Evolutionary conservation across 2,329 filamentous ascomycete genomes (phyloP).

Genomic region (Clonostachys sp.): DNA sequence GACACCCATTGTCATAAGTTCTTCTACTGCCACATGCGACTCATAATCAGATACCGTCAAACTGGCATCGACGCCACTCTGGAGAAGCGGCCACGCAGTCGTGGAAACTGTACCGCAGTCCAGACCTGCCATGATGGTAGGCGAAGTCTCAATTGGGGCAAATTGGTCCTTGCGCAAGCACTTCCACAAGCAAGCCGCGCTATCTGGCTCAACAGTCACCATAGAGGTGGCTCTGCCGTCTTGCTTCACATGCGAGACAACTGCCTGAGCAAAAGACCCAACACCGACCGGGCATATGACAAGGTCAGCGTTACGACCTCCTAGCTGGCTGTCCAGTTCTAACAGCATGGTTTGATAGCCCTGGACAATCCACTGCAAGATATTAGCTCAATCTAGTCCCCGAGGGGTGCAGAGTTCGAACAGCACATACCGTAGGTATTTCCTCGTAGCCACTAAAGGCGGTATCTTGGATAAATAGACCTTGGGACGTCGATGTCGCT

Average conservation of each 20-base stretch:
- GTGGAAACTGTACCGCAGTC: slow-evolving; percentile 67
- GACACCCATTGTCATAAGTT: slow-evolving; percentile 42
- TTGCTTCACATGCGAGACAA: slow-evolving; percentile 59
- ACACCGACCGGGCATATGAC: slow-evolving; percentile 67
- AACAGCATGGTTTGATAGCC: slow-evolving; percentile 71
- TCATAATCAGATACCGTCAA: slow-evolving; percentile 59
- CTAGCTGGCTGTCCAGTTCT: slow-evolving; percentile 60
- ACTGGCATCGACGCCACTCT: slow-evolving; percentile 53
- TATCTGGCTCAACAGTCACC: slow-evolving; percentile 67
- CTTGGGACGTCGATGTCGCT: slow-evolving; percentile 25
- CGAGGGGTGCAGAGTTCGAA: too few relatives aligned
- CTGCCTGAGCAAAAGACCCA: slow-evolving; percentile 68
- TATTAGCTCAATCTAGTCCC: background rate
- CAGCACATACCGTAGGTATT: slow-evolving; percentile 47
- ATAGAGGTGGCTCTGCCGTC: slow-evolving; percentile 27
- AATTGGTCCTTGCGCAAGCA: slow-evolving; percentile 44
- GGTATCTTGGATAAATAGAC: slow-evolving; percentile 64
- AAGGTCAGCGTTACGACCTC: slow-evolving; percentile 30
- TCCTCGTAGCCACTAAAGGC: slow-evolving; percentile 62
- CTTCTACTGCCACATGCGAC: slow-evolving; percentile 51
- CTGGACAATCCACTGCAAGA: slow-evolving; percentile 63
- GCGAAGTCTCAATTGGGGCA: slow-evolving; percentile 44
- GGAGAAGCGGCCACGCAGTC: slow-evolving; percentile 59
- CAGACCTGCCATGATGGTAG: slow-evolving; percentile 71
- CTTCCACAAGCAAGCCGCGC: slow-evolving; percentile 52